Percentiles rank a stretch among this genome's conserved stretches.
Evolutionary conservation across 2,329 filamentous ascomycete species (phyloP).

Genomic region (Scytalidium lignicola): DNA sequence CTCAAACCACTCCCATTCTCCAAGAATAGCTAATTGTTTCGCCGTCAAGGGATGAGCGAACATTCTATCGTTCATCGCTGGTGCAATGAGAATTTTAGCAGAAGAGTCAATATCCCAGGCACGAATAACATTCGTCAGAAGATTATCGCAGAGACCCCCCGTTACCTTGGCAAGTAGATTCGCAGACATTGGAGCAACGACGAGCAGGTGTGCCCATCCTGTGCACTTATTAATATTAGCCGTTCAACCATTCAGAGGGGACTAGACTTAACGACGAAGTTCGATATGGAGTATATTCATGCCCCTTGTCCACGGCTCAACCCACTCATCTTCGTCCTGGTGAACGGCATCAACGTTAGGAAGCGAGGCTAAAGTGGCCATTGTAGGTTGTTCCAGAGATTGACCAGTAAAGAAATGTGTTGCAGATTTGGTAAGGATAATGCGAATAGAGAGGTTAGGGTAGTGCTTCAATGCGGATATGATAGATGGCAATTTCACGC

Average conservation of each 20-base stretch:
- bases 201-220: conserved; percentile 71
- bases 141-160: conserved; percentile 70
- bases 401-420: conserved; percentile 73
- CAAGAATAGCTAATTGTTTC: conserved; percentile 66
- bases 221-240: background rate
- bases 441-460: conserved; percentile 66
- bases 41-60: conserved; percentile 79
- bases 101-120: conserved; percentile 71
- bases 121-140: conserved; percentile 68
- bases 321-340: conserved; percentile 82
- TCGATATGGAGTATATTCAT: conserved; percentile 88
- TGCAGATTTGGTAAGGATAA: conserved; percentile 73
- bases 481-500: conserved; percentile 75
- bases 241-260: background rate
- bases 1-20: too few relatives aligned
- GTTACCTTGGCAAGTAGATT: conserved; percentile 83
- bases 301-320: conserved; percentile 68
- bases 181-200: conserved; percentile 76
- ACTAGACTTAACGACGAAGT: conserved; percentile 51
- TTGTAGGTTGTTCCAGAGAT: conserved; percentile 67
- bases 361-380: conserved; percentile 52
- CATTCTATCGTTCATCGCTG: conserved; percentile 82
- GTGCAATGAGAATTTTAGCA: conserved; percentile 63
- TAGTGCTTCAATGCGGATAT: conserved; percentile 50
- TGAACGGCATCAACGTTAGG: conserved; percentile 78